Conservation (phyloP, 371 early-diverging fungal species). For the Mortierella sp. region DNA sequence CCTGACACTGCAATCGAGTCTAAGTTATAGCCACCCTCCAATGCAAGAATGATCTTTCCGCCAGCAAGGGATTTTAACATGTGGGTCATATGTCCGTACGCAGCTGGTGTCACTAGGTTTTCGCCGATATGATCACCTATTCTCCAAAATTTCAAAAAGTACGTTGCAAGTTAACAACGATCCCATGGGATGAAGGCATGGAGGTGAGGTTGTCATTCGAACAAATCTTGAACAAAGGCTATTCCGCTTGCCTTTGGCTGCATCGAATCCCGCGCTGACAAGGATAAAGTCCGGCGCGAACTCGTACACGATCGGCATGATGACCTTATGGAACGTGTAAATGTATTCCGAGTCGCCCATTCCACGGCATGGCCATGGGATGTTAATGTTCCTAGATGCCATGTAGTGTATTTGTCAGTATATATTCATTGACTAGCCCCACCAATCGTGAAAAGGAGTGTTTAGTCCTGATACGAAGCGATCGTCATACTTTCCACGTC, state of each 20-base stretch:
- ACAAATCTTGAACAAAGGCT: too few species aligned
- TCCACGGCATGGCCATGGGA: constrained; percentile 85
- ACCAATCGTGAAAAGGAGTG: too few species aligned
- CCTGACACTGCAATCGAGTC: constrained; percentile 80
- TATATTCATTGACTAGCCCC: too few species aligned
- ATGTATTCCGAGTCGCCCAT: constrained; percentile 90
- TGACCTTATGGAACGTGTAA: constrained; percentile 78
- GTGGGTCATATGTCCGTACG: constrained; percentile 89
- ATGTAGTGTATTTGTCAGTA: background rate
- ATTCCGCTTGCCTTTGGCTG: constrained; percentile 65
- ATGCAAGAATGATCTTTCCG: constrained; percentile 79
- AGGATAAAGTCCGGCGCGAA: constrained; percentile 87
- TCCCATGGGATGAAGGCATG: too few species aligned
- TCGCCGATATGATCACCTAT: constrained; percentile 86
- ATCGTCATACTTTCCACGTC: constrained; percentile 66
- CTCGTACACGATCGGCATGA: constrained; percentile 86
- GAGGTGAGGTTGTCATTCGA: too few species aligned
- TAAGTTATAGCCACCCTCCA: constrained; percentile 91
- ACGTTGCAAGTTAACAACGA: background rate
- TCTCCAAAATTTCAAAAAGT: background rate
- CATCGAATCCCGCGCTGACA: constrained; percentile 91
- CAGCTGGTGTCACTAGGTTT: constrained; percentile 83
- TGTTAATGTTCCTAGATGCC: constrained; percentile 77
- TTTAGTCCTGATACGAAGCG: too few species aligned
- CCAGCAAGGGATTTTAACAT: constrained; percentile 75